These are phyloP conservation scores for Tuber melanosporum DNA, from an alignment of 495 filamentous ascomycete species.

Conservation along the genomic window DNA sequence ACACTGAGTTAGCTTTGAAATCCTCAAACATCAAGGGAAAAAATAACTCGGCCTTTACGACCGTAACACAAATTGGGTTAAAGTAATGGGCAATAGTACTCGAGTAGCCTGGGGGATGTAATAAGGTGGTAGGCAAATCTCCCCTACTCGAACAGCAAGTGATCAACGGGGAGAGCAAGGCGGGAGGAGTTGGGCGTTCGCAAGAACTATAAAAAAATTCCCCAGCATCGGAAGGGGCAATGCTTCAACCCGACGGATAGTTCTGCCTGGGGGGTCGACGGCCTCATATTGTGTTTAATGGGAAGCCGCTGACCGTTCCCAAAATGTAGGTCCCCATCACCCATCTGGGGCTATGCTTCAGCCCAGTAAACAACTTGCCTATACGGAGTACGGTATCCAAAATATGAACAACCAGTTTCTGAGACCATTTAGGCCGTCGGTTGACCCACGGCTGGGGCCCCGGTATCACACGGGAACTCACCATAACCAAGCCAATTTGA, in stretches of 20 bases:
- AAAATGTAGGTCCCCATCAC: background rate
- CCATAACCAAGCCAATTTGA: background rate
- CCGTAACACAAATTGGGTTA: background rate
- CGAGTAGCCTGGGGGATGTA: background rate
- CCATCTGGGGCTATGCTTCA: constrained; percentile 16
- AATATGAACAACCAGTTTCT: background rate
- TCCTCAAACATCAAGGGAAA: background rate
- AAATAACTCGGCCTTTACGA: background rate
- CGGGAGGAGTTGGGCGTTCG: background rate
- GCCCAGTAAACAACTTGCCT: background rate
- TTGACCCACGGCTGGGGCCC: background rate
- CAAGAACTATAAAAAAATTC: background rate
- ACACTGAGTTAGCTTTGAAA: background rate
- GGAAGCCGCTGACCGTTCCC: background rate
- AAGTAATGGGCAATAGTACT: background rate
- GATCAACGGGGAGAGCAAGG: background rate
- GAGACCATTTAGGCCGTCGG: background rate
- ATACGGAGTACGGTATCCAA: background rate
- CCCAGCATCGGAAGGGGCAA: background rate
- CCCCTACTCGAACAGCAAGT: background rate
- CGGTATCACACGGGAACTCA: background rate
- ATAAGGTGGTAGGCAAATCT: background rate
- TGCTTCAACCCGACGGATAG: background rate
- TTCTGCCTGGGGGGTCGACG: background rate
- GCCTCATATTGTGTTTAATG: background rate